phyloP scores from a whole-genome alignment of 2,329 filamentous ascomycete genomes.

The Albifimbria verrucaria region DNA sequence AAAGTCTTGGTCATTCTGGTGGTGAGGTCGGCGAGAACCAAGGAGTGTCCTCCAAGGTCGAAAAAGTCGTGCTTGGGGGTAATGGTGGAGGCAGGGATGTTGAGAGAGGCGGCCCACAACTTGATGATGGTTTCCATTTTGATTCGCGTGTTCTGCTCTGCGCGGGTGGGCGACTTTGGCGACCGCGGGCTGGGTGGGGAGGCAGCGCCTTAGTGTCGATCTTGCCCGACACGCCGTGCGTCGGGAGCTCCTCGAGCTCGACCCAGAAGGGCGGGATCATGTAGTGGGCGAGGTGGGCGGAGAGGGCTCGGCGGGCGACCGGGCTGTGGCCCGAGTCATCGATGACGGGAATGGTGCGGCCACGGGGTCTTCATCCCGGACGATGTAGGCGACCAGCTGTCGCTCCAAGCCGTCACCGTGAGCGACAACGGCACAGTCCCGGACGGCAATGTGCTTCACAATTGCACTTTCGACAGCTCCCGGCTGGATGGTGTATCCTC shows the following conservation, averaged over 20 bases:
- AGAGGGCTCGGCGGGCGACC: slow-evolving; percentile 61
- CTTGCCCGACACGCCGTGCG: slow-evolving; percentile 76
- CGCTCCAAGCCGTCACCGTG: slow-evolving; percentile 72
- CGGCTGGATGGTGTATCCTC: slow-evolving; percentile 75
- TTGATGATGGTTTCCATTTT: slow-evolving; percentile 64
- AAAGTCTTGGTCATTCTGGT: slow-evolving; percentile 66
- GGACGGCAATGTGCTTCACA: slow-evolving; percentile 65
- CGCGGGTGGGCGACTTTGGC: slow-evolving; percentile 35
- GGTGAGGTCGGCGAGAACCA: slow-evolving; percentile 75
- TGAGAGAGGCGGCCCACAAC: slow-evolving; percentile 69
- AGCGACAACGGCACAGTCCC: slow-evolving; percentile 68
- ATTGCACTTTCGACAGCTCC: slow-evolving; percentile 74
- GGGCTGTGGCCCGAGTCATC: slow-evolving; percentile 71
- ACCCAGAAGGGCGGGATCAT: slow-evolving; percentile 83
- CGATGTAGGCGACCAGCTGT: slow-evolving; percentile 74
- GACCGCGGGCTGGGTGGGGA: slow-evolving; percentile 55
- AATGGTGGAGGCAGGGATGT: slow-evolving; percentile 59
- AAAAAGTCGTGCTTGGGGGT: slow-evolving; percentile 76
- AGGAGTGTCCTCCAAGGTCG: slow-evolving; percentile 74
- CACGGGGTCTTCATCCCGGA: slow-evolving; percentile 56
- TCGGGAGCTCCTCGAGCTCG: slow-evolving; percentile 66
- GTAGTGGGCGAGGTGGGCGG: slow-evolving; percentile 70
- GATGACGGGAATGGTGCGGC: slow-evolving; percentile 61
- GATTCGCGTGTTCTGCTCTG: slow-evolving; percentile 59
- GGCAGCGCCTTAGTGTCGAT: slow-evolving; percentile 71